A percentile compares a stretch with the other conserved stretches of the same genome.
Evolutionary conservation across 1,139 yeast genomes (phyloP).

Genomic region (Diutina pseudorugosa): DNA sequence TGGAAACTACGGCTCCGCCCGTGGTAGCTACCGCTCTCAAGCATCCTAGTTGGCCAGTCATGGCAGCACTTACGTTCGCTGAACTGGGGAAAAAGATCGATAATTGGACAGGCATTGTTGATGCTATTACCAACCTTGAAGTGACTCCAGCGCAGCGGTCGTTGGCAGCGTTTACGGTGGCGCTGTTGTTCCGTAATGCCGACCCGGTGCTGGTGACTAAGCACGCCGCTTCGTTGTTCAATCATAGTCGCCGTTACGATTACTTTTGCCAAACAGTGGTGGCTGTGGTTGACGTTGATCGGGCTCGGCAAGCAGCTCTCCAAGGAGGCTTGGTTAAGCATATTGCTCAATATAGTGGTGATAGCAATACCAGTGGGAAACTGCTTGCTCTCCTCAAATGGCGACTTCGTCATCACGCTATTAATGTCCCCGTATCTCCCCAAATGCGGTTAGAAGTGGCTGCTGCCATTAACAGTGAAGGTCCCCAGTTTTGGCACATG

Average conservation of each 20-base stretch:
- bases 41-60: neutral
- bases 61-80: neutral
- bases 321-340: neutral
- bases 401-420: neutral
- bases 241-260: neutral
- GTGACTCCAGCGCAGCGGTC: neutral
- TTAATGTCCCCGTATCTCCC: neutral
- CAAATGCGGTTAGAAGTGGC: neutral
- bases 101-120: neutral
- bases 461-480: neutral
- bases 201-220: neutral
- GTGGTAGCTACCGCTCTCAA: neutral
- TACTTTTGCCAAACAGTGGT: neutral
- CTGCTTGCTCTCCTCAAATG: neutral
- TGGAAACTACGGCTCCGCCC: neutral
- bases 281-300: neutral
- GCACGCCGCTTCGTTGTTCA: neutral
- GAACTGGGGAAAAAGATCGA: neutral
- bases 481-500: slow-evolving; percentile 1
- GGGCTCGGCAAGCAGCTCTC: neutral
- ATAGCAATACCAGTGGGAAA: neutral
- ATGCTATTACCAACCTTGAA: neutral
- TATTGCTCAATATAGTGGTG: neutral
- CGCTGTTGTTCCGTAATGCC: neutral
- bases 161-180: neutral